A percentile compares a stretch with the other conserved stretches of the same genome.
phyloP scores from a whole-genome alignment of 768 basidiomycete genomes.

The Rhodotorula diobovata region DNA sequence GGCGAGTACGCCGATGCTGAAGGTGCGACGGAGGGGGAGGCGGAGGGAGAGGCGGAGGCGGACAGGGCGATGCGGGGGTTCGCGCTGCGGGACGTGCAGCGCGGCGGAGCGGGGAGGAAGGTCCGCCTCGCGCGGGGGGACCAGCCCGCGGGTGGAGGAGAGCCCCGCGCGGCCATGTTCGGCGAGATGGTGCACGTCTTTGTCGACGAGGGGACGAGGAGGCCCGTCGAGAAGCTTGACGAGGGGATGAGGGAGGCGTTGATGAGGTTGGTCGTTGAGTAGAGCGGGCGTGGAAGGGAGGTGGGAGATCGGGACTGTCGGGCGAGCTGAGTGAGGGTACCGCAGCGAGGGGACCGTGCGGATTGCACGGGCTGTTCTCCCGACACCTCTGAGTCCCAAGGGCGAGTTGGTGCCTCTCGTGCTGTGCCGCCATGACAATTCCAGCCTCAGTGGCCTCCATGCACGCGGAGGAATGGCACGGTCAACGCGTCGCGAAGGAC shows the following conservation, averaged over 20 bases:
- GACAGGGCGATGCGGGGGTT: not conserved
- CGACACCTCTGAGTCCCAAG: too few species aligned
- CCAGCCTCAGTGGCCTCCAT: too few species aligned
- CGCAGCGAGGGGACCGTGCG: too few species aligned
- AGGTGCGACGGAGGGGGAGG: too few species aligned
- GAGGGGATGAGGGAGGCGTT: not conserved
- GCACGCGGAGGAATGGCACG: too few species aligned
- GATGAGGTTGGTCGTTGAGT: not conserved
- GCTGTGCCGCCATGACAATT: too few species aligned
- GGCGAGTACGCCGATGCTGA: not conserved
- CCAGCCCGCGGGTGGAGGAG: not conserved
- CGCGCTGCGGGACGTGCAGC: not conserved
- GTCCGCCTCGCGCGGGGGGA: not conserved
- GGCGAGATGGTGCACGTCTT: constrained; percentile 32
- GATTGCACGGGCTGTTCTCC: too few species aligned
- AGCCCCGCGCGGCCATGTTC: constrained; percentile 6
- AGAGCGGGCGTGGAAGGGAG: not conserved
- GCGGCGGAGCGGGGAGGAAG: not conserved
- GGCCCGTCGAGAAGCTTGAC: constrained; percentile 1
- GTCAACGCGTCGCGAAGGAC: too few species aligned
- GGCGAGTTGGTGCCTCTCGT: too few species aligned
- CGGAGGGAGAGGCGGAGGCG: not conserved
- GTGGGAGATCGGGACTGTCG: not conserved
- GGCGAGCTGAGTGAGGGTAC: not conserved
- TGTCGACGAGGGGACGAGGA: constrained; percentile 7